Percentiles rank a stretch among this genome's conserved stretches.
Evolutionary conservation across 2,329 filamentous ascomycete genomes (phyloP).

Genomic region (Xylariaceae sp.): DNA sequence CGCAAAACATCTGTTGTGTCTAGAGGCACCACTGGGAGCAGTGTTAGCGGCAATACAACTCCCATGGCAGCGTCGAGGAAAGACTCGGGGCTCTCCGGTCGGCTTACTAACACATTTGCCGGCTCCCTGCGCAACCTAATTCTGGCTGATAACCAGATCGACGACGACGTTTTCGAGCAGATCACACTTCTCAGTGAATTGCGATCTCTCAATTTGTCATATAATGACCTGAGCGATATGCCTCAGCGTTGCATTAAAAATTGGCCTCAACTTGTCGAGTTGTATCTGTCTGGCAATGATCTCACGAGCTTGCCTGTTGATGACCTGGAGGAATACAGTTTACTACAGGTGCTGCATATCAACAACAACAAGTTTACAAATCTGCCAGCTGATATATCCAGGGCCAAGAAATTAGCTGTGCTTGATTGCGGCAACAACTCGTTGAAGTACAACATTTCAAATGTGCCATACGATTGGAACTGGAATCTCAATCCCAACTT

Average conservation of each 20-base stretch:
- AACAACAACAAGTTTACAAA: constrained; percentile 99
- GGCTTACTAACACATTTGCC: constrained; percentile 81
- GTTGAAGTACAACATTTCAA: constrained; percentile 97
- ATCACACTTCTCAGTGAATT: constrained; percentile 78
- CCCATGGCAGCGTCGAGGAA: constrained; percentile 62
- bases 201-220: constrained; percentile 85
- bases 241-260: constrained; percentile 82
- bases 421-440: constrained; percentile 93
- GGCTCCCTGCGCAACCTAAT: constrained; percentile 79
- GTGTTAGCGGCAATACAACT: constrained; percentile 46
- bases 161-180: constrained; percentile 94
- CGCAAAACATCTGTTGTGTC: constrained; percentile 82
- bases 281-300: constrained; percentile 94
- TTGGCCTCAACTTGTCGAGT: constrained; percentile 85
- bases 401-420: constrained; percentile 86
- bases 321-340: constrained; percentile 84
- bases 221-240: constrained; percentile 91
- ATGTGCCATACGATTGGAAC: constrained; percentile 99
- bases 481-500: constrained; percentile 98
- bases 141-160: constrained; percentile 88
- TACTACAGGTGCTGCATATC: constrained; percentile 85
- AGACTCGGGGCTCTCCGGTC: constrained; percentile 80
- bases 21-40: constrained; percentile 47
- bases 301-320: constrained; percentile 87
- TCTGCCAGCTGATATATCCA: constrained; percentile 88